phyloP scores from a whole-genome alignment of 164 flowering plant species.

The Piper betle region DNA sequence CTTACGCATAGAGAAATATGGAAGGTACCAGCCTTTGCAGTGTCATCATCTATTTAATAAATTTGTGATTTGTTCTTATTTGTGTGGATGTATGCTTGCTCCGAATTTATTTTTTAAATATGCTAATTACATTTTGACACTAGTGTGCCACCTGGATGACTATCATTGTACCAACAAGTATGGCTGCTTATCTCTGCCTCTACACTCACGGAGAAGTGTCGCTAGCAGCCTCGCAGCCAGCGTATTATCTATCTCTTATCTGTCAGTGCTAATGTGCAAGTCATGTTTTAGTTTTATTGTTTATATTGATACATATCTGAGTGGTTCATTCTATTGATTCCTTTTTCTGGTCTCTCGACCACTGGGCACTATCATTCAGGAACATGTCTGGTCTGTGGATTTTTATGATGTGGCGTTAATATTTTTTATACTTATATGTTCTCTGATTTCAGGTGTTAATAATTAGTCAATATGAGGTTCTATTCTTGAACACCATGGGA shows the following conservation, averaged over 20 bases:
- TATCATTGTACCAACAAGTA: slow-evolving; percentile 85
- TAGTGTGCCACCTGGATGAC: slow-evolving; percentile 99
- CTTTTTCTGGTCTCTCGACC: too few relatives aligned
- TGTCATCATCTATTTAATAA: neutral
- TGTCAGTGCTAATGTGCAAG: neutral
- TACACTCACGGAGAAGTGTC: slow-evolving; percentile 97
- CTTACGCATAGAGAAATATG: slow-evolving; percentile 87
- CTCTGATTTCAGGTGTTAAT: too few relatives aligned
- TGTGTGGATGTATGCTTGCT: neutral
- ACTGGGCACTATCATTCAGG: too few relatives aligned
- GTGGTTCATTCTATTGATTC: neutral
- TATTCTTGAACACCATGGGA: too few relatives aligned
- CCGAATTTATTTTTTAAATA: neutral
- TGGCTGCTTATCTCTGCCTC: slow-evolving; percentile 89
- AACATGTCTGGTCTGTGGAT: too few relatives aligned
- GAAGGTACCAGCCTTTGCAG: slow-evolving; percentile 47
- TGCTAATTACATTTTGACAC: neutral
- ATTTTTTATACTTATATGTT: too few relatives aligned
- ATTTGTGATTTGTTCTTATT: neutral
- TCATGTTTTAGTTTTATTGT: neutral
- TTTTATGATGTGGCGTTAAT: too few relatives aligned
- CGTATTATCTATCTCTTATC: slow-evolving; percentile 79
- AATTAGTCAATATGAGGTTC: too few relatives aligned
- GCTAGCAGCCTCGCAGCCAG: slow-evolving; percentile 98
- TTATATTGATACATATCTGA: neutral